A percentile compares a stretch with the other conserved stretches of the same genome.
Conservation (phyloP, 805 yeast genomes). For the Diddensiella transvaalensis region DNA sequence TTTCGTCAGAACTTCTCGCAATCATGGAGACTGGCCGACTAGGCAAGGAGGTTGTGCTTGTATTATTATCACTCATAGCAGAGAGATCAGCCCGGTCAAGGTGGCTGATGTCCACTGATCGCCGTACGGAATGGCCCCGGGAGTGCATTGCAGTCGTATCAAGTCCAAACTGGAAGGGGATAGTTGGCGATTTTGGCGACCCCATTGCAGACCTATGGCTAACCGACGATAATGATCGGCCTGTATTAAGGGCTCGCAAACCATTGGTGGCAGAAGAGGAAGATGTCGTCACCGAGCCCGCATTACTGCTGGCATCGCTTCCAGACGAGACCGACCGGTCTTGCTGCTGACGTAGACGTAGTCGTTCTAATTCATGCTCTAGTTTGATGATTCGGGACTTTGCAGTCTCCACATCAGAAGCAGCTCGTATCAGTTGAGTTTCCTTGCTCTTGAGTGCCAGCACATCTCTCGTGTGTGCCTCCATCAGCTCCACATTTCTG, state of each 20-base stretch:
- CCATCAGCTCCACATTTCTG: conserved; percentile 37
- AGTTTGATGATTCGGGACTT: conserved; percentile 50
- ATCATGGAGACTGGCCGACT: background rate
- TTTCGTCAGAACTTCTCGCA: conserved; percentile 2
- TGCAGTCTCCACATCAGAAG: conserved; percentile 58
- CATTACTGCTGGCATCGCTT: conserved; percentile 1
- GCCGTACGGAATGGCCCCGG: conserved; percentile 7
- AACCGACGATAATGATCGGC: conserved; percentile 4
- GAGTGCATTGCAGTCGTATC: conserved; percentile 7
- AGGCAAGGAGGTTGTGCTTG: background rate
- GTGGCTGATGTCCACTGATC: conserved; percentile 18
- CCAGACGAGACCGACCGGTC: background rate
- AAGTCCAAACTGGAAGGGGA: conserved; percentile 18
- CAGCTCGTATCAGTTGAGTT: conserved; percentile 58
- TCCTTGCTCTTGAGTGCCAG: conserved; percentile 63
- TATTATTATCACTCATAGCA: background rate
- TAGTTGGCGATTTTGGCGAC: conserved; percentile 19
- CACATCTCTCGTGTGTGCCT: conserved; percentile 48
- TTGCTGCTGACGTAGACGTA: conserved; percentile 13
- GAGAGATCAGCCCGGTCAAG: too few relatives aligned
- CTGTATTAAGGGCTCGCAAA: conserved; percentile 13
- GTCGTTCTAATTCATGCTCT: conserved; percentile 45
- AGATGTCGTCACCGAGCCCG: background rate
- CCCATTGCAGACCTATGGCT: background rate
- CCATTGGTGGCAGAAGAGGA: background rate